Percentiles rank a stretch among this genome's conserved stretches.
These are phyloP conservation scores for Colletotrichum cuscutae DNA, from an alignment of 2,329 filamentous ascomycete species.

Conservation along the genomic window DNA sequence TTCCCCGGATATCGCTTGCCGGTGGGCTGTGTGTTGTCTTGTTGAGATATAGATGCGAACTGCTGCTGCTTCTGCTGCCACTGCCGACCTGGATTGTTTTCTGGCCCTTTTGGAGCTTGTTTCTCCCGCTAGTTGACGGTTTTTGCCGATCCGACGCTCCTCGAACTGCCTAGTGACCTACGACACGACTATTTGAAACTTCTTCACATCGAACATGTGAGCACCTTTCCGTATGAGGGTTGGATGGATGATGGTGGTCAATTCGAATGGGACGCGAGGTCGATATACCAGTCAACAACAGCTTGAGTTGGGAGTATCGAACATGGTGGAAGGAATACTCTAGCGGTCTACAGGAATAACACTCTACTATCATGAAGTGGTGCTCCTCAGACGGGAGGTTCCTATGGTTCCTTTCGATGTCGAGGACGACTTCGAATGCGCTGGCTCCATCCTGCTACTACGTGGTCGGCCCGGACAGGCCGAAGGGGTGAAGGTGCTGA, in stretches of 20 bases:
- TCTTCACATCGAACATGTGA: not conserved
- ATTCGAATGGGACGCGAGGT: not conserved
- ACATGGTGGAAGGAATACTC: not conserved
- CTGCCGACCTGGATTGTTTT: not conserved
- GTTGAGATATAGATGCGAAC: constrained; percentile 1
- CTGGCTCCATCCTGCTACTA: not conserved
- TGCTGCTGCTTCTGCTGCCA: not conserved
- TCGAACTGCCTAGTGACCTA: not conserved
- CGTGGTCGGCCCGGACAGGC: not conserved
- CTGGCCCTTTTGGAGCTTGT: too few relatives aligned
- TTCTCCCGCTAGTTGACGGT: too few relatives aligned
- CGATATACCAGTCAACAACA: not conserved
- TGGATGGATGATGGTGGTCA: not conserved
- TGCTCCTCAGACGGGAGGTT: not conserved
- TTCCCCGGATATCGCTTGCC: constrained; percentile 2
- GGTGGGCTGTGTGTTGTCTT: not conserved
- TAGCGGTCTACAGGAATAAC: not conserved
- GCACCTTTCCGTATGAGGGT: not conserved
- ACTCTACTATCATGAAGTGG: not conserved
- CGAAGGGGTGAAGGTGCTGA: not conserved
- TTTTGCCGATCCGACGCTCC: not conserved
- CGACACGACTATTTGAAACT: not conserved
- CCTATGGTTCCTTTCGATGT: not conserved
- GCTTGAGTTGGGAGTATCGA: not conserved
- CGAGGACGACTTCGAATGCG: not conserved